A percentile compares a stretch with the other conserved stretches of the same genome.
Evolutionary conservation across 495 filamentous ascomycete genomes (phyloP).

Genomic region (Aspergillus ostianus): DNA sequence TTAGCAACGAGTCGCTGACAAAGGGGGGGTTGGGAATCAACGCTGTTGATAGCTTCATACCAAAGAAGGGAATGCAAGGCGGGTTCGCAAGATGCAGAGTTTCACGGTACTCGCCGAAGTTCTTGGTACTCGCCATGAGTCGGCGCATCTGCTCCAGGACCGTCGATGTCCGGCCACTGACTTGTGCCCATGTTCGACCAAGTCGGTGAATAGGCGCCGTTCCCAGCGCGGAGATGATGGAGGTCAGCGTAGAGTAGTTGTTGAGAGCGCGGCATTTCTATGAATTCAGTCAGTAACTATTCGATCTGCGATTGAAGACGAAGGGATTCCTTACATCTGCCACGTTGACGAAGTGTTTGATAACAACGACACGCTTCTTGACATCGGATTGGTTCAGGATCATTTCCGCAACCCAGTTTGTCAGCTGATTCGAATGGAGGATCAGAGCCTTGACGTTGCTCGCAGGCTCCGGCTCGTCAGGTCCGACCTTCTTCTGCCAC

Average conservation of each 20-base stretch:
- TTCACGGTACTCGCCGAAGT: constrained; percentile 96
- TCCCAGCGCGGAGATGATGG: constrained; percentile 92
- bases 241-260: constrained; percentile 98
- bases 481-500: constrained; percentile 89
- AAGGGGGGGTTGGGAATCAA: constrained; percentile 5
- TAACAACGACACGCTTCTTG: constrained; percentile 92
- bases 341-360: constrained; percentile 96
- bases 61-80: constrained; percentile 97
- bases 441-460: constrained; percentile 94
- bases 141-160: constrained; percentile 87
- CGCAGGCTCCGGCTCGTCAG: constrained; percentile 83
- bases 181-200: constrained; percentile 90
- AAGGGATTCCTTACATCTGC: constrained; percentile 65
- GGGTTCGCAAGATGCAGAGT: constrained; percentile 88
- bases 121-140: constrained; percentile 96
- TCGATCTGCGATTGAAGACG: neutral
- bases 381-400: constrained; percentile 91
- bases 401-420: constrained; percentile 99
- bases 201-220: constrained; percentile 94
- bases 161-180: constrained; percentile 75
- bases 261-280: constrained; percentile 93
- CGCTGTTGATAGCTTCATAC: constrained; percentile 49
- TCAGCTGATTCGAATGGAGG: constrained; percentile 95
- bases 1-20: constrained; percentile 16
- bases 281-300: constrained; percentile 21